phyloP scores from a whole-genome alignment of 208 protist genomes.

The Trypanosomatidae sp. region DNA sequence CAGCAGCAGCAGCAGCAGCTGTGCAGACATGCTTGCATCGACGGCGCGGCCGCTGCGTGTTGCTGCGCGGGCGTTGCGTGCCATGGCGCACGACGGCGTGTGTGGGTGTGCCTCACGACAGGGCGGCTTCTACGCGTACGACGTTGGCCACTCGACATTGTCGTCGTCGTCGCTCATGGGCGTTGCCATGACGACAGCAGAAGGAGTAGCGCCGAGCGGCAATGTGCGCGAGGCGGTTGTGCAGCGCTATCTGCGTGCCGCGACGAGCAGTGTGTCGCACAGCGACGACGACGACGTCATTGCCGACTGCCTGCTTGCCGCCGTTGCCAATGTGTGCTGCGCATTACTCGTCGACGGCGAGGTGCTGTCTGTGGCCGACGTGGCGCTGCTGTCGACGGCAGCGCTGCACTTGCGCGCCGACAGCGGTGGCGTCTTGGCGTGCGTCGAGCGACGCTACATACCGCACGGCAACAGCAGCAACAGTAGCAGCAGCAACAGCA shows the following conservation, averaged over 20 bases:
- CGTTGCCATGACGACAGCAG: too few relatives aligned
- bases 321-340: conserved; percentile 44
- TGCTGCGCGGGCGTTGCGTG: not conserved
- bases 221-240: conserved; percentile 10
- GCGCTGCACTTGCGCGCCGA: conserved; percentile 44
- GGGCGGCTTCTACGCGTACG: conserved; percentile 37
- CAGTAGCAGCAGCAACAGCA: too few relatives aligned
- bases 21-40: too few relatives aligned
- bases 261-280: conserved; percentile 12
- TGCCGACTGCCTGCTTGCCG: conserved; percentile 36
- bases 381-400: conserved; percentile 39
- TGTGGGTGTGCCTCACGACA: conserved; percentile 9
- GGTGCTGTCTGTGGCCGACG: conserved; percentile 22
- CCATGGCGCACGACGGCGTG: conserved; percentile 28
- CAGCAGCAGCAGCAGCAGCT: conserved; percentile 3
- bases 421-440: conserved; percentile 40
- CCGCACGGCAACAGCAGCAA: too few relatives aligned
- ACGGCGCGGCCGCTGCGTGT: too few relatives aligned
- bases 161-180: not conserved
- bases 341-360: conserved; percentile 27
- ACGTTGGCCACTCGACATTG: not conserved
- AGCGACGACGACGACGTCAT: too few relatives aligned
- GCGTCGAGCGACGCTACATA: conserved; percentile 19
- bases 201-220: too few relatives aligned
- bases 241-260: conserved; percentile 13